Evolutionary conservation across 345 rosid species (phyloP).

Genomic region (Carallia brachiata): DNA sequence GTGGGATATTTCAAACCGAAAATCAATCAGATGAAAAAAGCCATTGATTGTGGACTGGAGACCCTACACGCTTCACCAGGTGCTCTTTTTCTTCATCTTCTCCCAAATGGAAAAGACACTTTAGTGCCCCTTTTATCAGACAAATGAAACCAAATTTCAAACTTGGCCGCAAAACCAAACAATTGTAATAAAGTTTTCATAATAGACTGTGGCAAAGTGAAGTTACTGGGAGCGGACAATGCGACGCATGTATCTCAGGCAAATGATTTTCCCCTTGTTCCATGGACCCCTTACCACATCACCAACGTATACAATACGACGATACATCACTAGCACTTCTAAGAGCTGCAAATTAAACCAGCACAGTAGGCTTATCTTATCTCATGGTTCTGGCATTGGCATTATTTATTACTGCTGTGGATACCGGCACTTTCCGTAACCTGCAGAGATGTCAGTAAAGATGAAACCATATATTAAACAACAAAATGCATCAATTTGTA

Average conservation of each 20-base stretch:
- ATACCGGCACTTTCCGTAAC: slow-evolving; percentile 59
- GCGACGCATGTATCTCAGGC: too few relatives aligned
- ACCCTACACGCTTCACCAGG: neutral
- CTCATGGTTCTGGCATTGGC: neutral
- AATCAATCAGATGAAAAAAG: slow-evolving; percentile 17
- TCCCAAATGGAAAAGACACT: slow-evolving; percentile 11
- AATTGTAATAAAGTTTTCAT: neutral
- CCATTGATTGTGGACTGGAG: slow-evolving; percentile 30
- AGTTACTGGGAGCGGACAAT: too few relatives aligned
- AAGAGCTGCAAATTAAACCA: too few relatives aligned
- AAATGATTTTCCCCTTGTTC: neutral
- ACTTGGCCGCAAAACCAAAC: neutral
- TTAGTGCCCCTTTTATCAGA: neutral
- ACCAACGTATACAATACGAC: neutral
- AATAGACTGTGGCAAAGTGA: too few relatives aligned
- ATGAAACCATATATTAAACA: neutral
- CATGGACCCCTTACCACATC: neutral
- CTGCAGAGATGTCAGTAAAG: slow-evolving; percentile 24
- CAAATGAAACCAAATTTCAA: slow-evolving; percentile 24
- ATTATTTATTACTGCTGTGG: slow-evolving; percentile 42
- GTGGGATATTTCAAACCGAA: neutral
- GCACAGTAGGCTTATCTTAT: neutral
- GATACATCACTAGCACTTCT: too few relatives aligned
- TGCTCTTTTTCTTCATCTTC: slow-evolving; percentile 9
- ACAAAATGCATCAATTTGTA: neutral